Percentiles rank a stretch among this genome's conserved stretches.
These are phyloP conservation scores for Beauveria sp. DNA, from an alignment of 2,329 filamentous ascomycete species.

Conservation along the genomic window DNA sequence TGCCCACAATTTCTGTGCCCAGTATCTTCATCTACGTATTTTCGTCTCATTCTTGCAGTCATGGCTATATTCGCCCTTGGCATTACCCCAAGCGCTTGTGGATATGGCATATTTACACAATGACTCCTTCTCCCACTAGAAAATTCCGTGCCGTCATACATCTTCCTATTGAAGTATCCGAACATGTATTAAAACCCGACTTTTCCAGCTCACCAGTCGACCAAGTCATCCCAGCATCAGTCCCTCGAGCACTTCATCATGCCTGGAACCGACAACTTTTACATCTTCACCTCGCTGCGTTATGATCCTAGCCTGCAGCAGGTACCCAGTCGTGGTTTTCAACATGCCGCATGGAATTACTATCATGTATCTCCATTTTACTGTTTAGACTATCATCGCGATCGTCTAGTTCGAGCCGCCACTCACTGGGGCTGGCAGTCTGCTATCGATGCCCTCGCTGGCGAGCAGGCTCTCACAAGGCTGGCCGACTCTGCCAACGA, in stretches of 20 bases:
- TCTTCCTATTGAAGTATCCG: neutral
- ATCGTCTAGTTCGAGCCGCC: slow-evolving; percentile 64
- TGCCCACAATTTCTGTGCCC: too few relatives aligned
- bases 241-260: slow-evolving; percentile 18
- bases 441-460: slow-evolving; percentile 38
- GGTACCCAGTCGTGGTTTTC: slow-evolving; percentile 30
- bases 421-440: slow-evolving; percentile 46
- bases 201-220: too few relatives aligned
- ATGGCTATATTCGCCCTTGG: neutral
- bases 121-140: neutral
- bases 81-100: neutral
- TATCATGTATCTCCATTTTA: slow-evolving; percentile 57
- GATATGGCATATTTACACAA: neutral
- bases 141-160: slow-evolving; percentile 1
- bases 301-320: slow-evolving; percentile 55
- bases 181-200: neutral
- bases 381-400: slow-evolving; percentile 70
- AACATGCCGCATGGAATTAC: slow-evolving; percentile 45
- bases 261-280: slow-evolving; percentile 37
- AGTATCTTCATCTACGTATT: too few relatives aligned
- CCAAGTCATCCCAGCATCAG: neutral
- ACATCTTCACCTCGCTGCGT: slow-evolving; percentile 63
- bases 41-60: neutral
- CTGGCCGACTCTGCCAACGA: slow-evolving; percentile 27
- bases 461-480: slow-evolving; percentile 35